Conservation (phyloP, 306 rosid genomes). For the Quercus cerris region DNA sequence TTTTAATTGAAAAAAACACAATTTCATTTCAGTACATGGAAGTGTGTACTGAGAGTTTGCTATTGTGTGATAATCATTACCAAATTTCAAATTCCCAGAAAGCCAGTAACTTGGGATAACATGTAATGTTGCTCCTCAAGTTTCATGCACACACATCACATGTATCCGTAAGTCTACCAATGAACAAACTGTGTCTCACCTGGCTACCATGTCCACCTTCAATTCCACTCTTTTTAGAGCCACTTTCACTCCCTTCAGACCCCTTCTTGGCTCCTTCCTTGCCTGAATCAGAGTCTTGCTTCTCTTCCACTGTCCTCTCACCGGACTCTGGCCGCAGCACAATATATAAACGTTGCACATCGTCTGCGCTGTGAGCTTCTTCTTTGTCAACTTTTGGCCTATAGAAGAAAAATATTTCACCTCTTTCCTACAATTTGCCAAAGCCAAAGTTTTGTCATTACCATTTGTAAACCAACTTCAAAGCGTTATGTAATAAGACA, state of each 20-base stretch:
- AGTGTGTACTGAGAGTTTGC: too few relatives aligned
- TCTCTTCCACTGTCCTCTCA: constrained; percentile 38
- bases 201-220: constrained; percentile 42
- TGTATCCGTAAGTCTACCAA: background rate
- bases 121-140: too few relatives aligned
- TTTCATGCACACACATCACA: too few relatives aligned
- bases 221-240: background rate
- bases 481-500: too few relatives aligned
- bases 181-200: constrained; percentile 10
- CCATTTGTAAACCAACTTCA: background rate
- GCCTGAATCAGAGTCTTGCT: constrained; percentile 16
- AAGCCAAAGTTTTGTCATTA: background rate
- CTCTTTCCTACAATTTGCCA: constrained; percentile 40
- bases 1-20: too few relatives aligned
- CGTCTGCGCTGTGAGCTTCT: constrained; percentile 50
- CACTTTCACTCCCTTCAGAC: background rate
- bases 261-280: constrained; percentile 33
- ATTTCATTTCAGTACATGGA: too few relatives aligned
- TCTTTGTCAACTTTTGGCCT: constrained; percentile 49
- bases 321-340: constrained; percentile 47
- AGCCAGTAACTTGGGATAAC: too few relatives aligned
- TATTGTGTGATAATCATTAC: too few relatives aligned
- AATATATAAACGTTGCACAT: constrained; percentile 56
- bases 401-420: constrained; percentile 65
- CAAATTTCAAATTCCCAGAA: background rate